phyloP scores from a whole-genome alignment of 2,329 filamentous ascomycete genomes.

The Aspergillus pseudoglaucus region DNA sequence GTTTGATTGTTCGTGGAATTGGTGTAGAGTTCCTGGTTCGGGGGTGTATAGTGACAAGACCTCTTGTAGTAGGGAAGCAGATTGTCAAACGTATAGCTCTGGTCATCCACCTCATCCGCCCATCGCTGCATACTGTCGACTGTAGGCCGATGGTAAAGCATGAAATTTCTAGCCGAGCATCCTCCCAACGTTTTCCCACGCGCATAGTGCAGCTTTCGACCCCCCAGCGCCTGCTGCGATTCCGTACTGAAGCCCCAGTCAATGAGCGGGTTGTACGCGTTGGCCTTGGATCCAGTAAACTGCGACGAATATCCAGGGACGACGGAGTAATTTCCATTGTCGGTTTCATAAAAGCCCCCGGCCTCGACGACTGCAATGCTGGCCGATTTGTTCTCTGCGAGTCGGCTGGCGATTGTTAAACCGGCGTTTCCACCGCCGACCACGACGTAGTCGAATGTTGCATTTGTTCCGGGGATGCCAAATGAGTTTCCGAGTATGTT shows the following conservation, averaged over 20 bases:
- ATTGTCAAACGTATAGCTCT: constrained; percentile 22
- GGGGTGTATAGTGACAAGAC: constrained; percentile 21
- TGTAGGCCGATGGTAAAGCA: constrained; percentile 24
- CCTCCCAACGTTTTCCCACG: constrained; percentile 23
- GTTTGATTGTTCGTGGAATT: constrained; percentile 21
- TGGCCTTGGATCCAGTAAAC: constrained; percentile 17
- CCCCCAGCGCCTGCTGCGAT: constrained; percentile 11
- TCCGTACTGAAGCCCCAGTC: constrained; percentile 22
- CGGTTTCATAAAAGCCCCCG: constrained; percentile 28
- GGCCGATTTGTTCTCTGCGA: constrained; percentile 14
- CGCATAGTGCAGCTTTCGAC: constrained; percentile 16
- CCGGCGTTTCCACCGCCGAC: constrained; percentile 24
- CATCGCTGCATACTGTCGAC: constrained; percentile 25
- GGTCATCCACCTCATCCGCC: constrained; percentile 31
- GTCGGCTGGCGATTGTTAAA: constrained; percentile 16
- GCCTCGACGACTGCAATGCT: constrained; percentile 28
- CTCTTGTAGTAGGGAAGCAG: constrained; percentile 23
- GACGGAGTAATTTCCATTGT: constrained; percentile 23
- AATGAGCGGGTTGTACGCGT: constrained; percentile 15
- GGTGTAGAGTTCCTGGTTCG: constrained; percentile 11
- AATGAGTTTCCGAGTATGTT: constrained; percentile 15
- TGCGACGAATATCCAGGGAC: constrained; percentile 19
- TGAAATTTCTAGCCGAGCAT: constrained; percentile 18
- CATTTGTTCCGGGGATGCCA: constrained; percentile 17
- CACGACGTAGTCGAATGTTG: constrained; percentile 17